Percentiles rank a stretch among this genome's conserved stretches.
These are phyloP conservation scores for Oryza rufipogon DNA, from an alignment of 176 grass and related monocot genomes.

Conservation along the genomic window DNA sequence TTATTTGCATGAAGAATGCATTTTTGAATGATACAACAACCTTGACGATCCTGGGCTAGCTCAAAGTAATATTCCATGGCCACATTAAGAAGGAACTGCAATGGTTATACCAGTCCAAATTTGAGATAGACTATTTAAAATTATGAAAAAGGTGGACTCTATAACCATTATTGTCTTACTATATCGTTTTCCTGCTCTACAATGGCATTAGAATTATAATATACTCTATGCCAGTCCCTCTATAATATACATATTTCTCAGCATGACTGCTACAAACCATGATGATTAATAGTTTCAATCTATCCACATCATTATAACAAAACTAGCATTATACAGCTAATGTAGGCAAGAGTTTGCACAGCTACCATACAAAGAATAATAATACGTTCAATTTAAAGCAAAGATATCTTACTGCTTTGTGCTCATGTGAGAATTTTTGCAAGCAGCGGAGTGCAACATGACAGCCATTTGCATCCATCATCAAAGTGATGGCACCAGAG, in stretches of 20 bases:
- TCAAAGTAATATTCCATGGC: constrained; percentile 61
- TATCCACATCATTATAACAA: neutral
- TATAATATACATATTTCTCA: neutral
- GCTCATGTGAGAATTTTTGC: constrained; percentile 53
- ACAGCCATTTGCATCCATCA: constrained; percentile 72
- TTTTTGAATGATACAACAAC: constrained; percentile 84
- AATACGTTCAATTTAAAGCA: neutral
- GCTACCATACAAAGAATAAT: neutral
- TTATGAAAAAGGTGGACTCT: neutral
- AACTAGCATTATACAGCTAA: neutral
- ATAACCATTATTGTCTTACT: neutral
- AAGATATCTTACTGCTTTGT: constrained; percentile 56
- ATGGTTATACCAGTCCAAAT: neutral
- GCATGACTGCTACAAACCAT: neutral
- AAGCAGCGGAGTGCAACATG: constrained; percentile 74
- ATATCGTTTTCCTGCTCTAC: neutral
- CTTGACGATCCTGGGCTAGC: constrained; percentile 71
- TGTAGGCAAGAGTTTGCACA: constrained; percentile 1
- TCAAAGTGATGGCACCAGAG: constrained; percentile 45
- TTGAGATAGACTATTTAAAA: neutral
- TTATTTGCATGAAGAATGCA: constrained; percentile 60
- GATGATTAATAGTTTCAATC: neutral
- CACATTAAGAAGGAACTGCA: constrained; percentile 67
- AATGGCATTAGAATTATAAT: neutral
- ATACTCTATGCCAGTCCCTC: neutral